These are phyloP conservation scores for Hypomontagnella submonticulosa DNA, from an alignment of 495 filamentous ascomycete species.

Conservation along the genomic window DNA sequence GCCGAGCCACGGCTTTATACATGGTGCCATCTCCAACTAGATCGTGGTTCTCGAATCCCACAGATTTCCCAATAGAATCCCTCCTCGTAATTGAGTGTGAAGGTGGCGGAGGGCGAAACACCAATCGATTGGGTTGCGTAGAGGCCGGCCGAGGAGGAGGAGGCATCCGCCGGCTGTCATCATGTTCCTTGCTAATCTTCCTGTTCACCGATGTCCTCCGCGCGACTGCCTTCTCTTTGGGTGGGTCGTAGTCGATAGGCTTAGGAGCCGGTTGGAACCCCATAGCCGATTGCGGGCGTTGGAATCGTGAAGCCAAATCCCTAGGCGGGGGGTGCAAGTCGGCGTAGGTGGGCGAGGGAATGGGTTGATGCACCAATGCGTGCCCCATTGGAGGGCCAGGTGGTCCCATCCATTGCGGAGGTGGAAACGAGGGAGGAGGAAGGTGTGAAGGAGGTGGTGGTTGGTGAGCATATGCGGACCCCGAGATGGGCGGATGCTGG, in stretches of 20 bases:
- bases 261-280: slow-evolving; percentile 50
- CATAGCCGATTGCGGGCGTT: slow-evolving; percentile 57
- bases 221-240: slow-evolving; percentile 43
- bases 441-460: slow-evolving; percentile 41
- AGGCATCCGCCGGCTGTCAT: slow-evolving; percentile 55
- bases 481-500: slow-evolving; percentile 47
- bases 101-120: slow-evolving; percentile 51
- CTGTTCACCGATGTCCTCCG: slow-evolving; percentile 54
- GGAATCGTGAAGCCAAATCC: slow-evolving; percentile 50
- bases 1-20: slow-evolving; percentile 49
- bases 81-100: slow-evolving; percentile 43
- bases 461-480: slow-evolving; percentile 44
- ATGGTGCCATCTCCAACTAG: slow-evolving; percentile 43
- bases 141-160: slow-evolving; percentile 55
- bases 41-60: slow-evolving; percentile 52
- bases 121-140: slow-evolving; percentile 49
- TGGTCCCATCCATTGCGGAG: slow-evolving; percentile 36
- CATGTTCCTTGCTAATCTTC: slow-evolving; percentile 50
- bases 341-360: slow-evolving; percentile 41
- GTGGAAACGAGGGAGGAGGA: slow-evolving; percentile 37
- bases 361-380: slow-evolving; percentile 38
- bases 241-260: slow-evolving; percentile 46
- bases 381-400: slow-evolving; percentile 37
- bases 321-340: slow-evolving; percentile 44
- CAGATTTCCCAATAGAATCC: slow-evolving; percentile 48